These are phyloP conservation scores for Sugiyamaella smithiae DNA, from an alignment of 805 yeast genomes.

Conservation along the genomic window DNA sequence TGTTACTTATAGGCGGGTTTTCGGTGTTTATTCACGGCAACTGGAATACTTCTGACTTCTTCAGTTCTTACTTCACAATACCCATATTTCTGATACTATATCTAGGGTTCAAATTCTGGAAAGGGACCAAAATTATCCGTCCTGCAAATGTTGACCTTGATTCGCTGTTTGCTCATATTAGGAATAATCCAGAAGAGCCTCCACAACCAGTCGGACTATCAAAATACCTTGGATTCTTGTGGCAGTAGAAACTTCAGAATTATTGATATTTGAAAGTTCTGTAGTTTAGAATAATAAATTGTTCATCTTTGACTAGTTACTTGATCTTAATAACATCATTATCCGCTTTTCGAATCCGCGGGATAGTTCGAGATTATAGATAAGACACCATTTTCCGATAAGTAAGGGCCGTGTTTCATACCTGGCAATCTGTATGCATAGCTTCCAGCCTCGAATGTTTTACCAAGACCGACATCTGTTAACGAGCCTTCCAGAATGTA, in stretches of 20 bases:
- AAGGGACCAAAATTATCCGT: slow-evolving; percentile 14
- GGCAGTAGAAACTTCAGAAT: not conserved
- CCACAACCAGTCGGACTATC: not conserved
- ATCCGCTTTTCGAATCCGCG: no score
- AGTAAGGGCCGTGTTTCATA: slow-evolving; percentile 2
- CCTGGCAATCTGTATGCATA: slow-evolving; percentile 1
- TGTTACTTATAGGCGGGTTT: slow-evolving; percentile 66
- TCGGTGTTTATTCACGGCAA: slow-evolving; percentile 58
- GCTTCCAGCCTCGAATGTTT: slow-evolving; percentile 1
- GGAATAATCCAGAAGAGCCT: not conserved
- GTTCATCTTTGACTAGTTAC: not conserved
- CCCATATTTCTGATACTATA: slow-evolving; percentile 58
- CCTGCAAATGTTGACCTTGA: slow-evolving; percentile 18
- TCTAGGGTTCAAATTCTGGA: slow-evolving; percentile 54
- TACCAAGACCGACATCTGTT: not conserved
- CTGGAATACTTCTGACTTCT: slow-evolving; percentile 60
- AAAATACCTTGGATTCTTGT: not conserved
- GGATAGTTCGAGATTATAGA: not conserved
- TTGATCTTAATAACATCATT: no score
- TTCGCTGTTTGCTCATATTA: slow-evolving; percentile 7
- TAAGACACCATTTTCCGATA: not conserved
- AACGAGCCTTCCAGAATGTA: not conserved
- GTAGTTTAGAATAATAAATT: no score
- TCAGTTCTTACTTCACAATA: slow-evolving; percentile 75
- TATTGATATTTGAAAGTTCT: no score